phyloP scores from a whole-genome alignment of 2,329 filamentous ascomycete genomes.

The Aspergillus japonicus region DNA sequence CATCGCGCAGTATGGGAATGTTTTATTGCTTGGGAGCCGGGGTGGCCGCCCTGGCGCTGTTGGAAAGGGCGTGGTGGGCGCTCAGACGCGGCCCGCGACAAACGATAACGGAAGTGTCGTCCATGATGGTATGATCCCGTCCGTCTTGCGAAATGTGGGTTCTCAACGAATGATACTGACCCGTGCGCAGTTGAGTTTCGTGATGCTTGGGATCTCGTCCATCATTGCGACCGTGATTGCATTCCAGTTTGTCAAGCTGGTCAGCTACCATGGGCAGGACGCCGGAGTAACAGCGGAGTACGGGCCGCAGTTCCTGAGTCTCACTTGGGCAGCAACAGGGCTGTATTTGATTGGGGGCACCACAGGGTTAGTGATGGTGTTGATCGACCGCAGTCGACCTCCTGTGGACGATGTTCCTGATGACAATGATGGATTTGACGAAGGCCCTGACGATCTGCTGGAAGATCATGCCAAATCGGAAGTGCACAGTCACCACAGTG shows the following conservation, averaged over 20 bases:
- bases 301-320: conserved; percentile 55
- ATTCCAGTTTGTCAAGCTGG: conserved; percentile 52
- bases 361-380: conserved; percentile 29
- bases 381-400: conserved; percentile 18
- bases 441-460: background rate
- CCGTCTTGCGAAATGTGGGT: background rate
- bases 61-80: conserved; percentile 48
- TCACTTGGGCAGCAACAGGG: conserved; percentile 59
- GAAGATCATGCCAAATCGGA: background rate
- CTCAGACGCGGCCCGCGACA: conserved; percentile 47
- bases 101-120: conserved; percentile 51
- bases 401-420: background rate
- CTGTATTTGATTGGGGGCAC: conserved; percentile 32
- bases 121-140: conserved; percentile 43
- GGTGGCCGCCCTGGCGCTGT: conserved; percentile 51
- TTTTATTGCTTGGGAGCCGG: conserved; percentile 60
- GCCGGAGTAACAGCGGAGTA: conserved; percentile 51
- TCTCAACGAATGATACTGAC: background rate
- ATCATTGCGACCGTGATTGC: conserved; percentile 68
- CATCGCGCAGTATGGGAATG: conserved; percentile 55
- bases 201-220: conserved; percentile 67
- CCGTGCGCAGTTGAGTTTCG: conserved; percentile 48
- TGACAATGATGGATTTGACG: background rate
- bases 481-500: background rate
- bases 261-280: conserved; percentile 54